A percentile compares a stretch with the other conserved stretches of the same genome.
Conservation (phyloP, 495 filamentous ascomycete species). For the Penicillium daleae region DNA sequence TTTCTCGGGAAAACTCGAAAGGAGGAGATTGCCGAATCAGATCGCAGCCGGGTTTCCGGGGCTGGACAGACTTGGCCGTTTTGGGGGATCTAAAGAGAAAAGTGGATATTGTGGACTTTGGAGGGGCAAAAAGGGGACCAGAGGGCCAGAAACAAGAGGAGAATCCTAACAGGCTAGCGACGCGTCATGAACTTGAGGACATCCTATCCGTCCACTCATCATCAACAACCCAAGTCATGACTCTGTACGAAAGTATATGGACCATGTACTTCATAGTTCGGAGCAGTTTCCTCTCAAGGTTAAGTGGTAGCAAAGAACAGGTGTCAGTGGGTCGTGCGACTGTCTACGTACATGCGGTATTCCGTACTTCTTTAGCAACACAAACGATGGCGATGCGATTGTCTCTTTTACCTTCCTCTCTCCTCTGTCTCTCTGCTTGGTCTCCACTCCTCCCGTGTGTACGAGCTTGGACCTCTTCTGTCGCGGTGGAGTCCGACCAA, state of each 20-base stretch:
- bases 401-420: not conserved
- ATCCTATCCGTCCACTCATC: not conserved
- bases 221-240: constrained; percentile 5
- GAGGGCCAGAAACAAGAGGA: not conserved
- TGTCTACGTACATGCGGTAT: not conserved
- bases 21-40: constrained; percentile 7
- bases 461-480: constrained; percentile 27
- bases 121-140: constrained; percentile 3
- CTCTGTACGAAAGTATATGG: not conserved
- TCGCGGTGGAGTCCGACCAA: constrained; percentile 12
- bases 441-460: constrained; percentile 27
- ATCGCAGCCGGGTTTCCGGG: constrained; percentile 6
- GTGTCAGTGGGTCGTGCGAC: constrained; percentile 20
- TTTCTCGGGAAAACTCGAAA: constrained; percentile 28
- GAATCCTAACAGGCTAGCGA: constrained; percentile 6
- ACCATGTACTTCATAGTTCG: not conserved
- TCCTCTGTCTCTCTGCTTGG: not conserved
- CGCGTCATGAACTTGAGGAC: constrained; percentile 26
- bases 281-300: constrained; percentile 9
- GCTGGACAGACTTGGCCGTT: not conserved
- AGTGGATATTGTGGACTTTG: constrained; percentile 1
- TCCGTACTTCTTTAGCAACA: not conserved
- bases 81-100: not conserved
- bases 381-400: not conserved
- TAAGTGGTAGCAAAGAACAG: constrained; percentile 18